Evolutionary conservation across 495 filamentous ascomycete genomes (phyloP), one percentile per base, ranked within the genome.

Genomic region (Penicillium turbatum): DNA sequence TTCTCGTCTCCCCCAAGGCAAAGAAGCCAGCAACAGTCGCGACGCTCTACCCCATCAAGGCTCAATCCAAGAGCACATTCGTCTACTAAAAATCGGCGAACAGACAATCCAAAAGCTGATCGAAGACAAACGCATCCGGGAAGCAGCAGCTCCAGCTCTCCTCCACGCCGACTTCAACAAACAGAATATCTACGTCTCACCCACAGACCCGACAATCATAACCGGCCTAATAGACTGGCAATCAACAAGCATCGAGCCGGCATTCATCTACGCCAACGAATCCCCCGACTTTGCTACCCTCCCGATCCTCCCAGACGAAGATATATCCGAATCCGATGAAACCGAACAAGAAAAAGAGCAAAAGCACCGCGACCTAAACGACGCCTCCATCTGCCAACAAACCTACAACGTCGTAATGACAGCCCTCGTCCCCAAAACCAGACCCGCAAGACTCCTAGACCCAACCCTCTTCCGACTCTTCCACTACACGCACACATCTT

Each of bases 181-280:
- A 54, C 56, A 72, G 48, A 76, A 77, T 37, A 75, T 77, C 42
- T 75, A 64, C 46, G 67, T 78, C 38, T 74, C 69, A 32, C 57
- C 61, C 17, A 53, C 68, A 3, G 71, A 75, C 11, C 74, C 68
- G 39, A 68, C 71, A 9, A 11, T 65, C 10, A 64, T 79, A n/a
- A 71, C 68, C 3, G 59, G 62, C 27, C 48, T 78, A 0, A 67
- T 78, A 30, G 73, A 76, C 48, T 74, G 72, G 73, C 66, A 76
- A 60, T 65, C 61, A 21, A 51, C 68, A 6, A 69, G 64, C 39
- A 67, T 75, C 45, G 64, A 73, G 48, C 72, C 72, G 13, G 66
- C 67, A n/a, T n/a, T 75, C 48, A 54, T 61, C 8, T 72, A 71
- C 50, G 32, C 32, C 32, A n/a, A n/a, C 3, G 64, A 72, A 43